Evolutionary conservation across 1,284 basidiomycete species (phyloP).

Genomic region (Takashimella koratensis): DNA sequence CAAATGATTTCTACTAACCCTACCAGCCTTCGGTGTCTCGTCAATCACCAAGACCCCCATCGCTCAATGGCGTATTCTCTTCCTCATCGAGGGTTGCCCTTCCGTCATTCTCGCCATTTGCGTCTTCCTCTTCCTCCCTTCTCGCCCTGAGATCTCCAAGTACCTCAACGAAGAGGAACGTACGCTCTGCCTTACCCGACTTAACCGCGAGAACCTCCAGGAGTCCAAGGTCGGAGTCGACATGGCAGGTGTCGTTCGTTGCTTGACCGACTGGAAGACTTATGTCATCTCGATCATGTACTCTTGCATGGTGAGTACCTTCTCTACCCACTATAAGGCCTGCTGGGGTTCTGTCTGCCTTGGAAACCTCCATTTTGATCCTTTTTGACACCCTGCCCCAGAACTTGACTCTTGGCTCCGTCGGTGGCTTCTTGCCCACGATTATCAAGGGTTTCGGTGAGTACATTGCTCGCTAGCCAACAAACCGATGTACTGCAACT

Average conservation of each 20-base stretch:
- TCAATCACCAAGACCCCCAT: slow-evolving; percentile 35
- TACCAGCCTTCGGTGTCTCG: slow-evolving; percentile 40
- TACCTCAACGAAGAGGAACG: slow-evolving; percentile 70
- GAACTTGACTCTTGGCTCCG: slow-evolving; percentile 73
- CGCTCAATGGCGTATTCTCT: slow-evolving; percentile 39
- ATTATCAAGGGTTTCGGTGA: neutral
- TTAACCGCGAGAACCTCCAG: slow-evolving; percentile 64
- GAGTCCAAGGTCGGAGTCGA: slow-evolving; percentile 53
- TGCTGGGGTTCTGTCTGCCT: too few relatives aligned
- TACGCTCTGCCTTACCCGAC: slow-evolving; percentile 65
- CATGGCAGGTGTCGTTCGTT: slow-evolving; percentile 55
- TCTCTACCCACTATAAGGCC: slow-evolving; percentile 59
- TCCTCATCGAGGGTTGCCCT: slow-evolving; percentile 58
- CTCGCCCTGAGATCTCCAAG: slow-evolving; percentile 68
- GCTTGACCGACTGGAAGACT: slow-evolving; percentile 61
- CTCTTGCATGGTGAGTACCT: slow-evolving; percentile 53
- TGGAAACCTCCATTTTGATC: slow-evolving; percentile 50
- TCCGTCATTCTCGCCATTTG: slow-evolving; percentile 62
- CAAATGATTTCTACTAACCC: too few relatives aligned
- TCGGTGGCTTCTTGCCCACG: slow-evolving; percentile 48
- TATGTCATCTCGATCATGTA: slow-evolving; percentile 61
- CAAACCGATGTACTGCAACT: too few relatives aligned
- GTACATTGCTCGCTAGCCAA: slow-evolving; percentile 4
- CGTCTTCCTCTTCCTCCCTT: slow-evolving; percentile 65
- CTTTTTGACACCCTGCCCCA: slow-evolving; percentile 65